These are phyloP conservation scores for Cladophialophora exuberans DNA, from an alignment of 2,329 filamentous ascomycete genomes.

Conservation along the genomic window DNA sequence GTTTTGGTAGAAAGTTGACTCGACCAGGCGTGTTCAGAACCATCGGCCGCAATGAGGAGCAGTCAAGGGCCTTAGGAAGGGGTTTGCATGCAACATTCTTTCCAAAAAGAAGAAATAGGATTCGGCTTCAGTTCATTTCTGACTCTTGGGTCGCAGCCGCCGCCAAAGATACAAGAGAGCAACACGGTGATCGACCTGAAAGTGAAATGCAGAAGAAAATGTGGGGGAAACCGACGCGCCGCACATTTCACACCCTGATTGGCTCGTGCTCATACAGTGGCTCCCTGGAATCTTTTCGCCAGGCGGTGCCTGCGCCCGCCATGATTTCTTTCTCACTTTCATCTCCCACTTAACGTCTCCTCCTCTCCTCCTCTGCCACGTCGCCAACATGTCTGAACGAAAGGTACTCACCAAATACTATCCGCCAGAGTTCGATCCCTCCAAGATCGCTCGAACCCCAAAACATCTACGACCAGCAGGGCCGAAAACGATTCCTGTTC, in stretches of 20 bases:
- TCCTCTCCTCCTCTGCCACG: background rate
- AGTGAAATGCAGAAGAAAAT: conserved; percentile 18
- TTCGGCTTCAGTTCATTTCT: background rate
- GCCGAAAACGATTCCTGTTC: conserved; percentile 81
- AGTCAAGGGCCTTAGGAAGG: background rate
- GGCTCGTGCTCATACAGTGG: conserved; percentile 1
- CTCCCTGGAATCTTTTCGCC: background rate
- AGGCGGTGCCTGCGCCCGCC: background rate
- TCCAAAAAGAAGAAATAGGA: background rate
- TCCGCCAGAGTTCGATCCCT: conserved; percentile 85
- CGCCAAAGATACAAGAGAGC: background rate
- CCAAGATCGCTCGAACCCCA: conserved; percentile 70
- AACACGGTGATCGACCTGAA: background rate
- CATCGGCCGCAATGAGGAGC: background rate
- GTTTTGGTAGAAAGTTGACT: background rate
- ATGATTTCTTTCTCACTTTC: background rate
- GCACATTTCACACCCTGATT: conserved; percentile 5
- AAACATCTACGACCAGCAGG: conserved; percentile 64
- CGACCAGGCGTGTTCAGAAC: background rate
- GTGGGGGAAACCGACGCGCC: conserved; percentile 20
- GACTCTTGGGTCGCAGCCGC: background rate
- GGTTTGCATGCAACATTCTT: background rate
- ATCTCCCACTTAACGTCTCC: background rate
- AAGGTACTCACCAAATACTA: conserved; percentile 71
- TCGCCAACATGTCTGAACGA: conserved; percentile 74